Evolutionary conservation across 2,329 filamentous ascomycete species (phyloP), one percentile per base, ranked within the genome.

Genomic region (Alternaria viburni): DNA sequence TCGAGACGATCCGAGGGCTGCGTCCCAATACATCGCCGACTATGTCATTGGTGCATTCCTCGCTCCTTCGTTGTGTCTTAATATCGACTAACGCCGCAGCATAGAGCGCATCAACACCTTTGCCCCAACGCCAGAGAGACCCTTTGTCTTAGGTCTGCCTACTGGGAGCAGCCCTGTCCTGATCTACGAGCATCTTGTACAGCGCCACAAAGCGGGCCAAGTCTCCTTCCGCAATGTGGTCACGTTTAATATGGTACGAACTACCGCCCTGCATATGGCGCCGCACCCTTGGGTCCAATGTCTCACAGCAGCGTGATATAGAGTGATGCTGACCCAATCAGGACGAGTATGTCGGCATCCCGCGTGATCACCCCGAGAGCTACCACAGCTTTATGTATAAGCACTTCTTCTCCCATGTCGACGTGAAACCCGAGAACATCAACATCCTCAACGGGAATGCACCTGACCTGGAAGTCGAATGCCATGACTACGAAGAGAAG

Each of bases 361-460:
- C 92, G 32, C 89, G 91, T 74, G 91, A 94, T 72, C 92, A 96
- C 78, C 89, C 92, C 12, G 90, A 96, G 79, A 93, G 90, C 74
- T 96, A 96, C 81, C 93, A 96, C 83, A 92, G 90, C 69, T 96
- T 96, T 84, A 96, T 96, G 93, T 96, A 93, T 87, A 92, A 91
- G 81, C 87, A 96, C 82, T 93, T 96, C 85, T 96, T 96, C 85
- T 92, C 91, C 46, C 92, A 89, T 68, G 90, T 96, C 72, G 92
- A 96, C 76, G 90, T 96, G 71, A 87, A 89, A 69, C 93, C 93
- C 6, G 86, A 87, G 74, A 94, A 95, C 78, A 93, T 96, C 77
- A 90, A 96, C 81, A 93, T 96, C 74, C 87, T 95, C 43, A 88
- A 95, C 76, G 92, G 92, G 74, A 95, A 94, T 76, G 91, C 92